phyloP scores from a whole-genome alignment of 306 rosid genomes.

The Vicia villosa region DNA sequence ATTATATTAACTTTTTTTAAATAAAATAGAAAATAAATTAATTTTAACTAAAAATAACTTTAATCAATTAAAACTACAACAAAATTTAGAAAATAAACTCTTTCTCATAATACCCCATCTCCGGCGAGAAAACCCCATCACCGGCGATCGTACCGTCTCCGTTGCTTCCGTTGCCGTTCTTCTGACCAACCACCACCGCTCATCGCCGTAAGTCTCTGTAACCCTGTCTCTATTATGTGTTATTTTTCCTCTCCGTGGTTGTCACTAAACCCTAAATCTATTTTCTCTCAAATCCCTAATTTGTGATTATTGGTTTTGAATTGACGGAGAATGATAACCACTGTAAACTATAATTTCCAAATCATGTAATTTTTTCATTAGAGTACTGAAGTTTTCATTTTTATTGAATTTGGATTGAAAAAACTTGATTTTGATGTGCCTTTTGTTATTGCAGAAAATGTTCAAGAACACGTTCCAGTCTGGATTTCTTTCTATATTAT shows the following conservation, averaged over 20 bases:
- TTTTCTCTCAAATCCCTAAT: background rate
- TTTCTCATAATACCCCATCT: too few species aligned
- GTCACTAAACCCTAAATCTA: background rate
- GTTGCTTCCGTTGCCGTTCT: background rate
- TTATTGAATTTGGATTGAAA: background rate
- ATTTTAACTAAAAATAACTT: too few species aligned
- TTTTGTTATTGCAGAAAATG: conserved; percentile 54
- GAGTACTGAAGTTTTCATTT: background rate
- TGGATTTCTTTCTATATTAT: conserved; percentile 89
- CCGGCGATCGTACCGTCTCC: too few species aligned
- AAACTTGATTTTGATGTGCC: conserved; percentile 14
- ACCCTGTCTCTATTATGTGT: background rate
- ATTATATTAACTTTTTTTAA: too few species aligned
- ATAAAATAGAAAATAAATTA: too few species aligned
- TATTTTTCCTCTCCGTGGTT: background rate
- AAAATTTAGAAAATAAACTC: too few species aligned
- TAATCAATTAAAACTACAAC: too few species aligned
- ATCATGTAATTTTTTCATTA: background rate
- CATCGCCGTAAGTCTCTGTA: background rate
- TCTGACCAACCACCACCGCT: background rate
- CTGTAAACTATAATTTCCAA: background rate
- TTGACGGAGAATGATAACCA: too few species aligned
- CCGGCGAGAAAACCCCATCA: too few species aligned
- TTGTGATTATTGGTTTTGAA: background rate
- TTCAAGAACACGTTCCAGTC: conserved; percentile 98